Conservation (phyloP, 257 asterid species). For the Salvia rosmarinus region DNA sequence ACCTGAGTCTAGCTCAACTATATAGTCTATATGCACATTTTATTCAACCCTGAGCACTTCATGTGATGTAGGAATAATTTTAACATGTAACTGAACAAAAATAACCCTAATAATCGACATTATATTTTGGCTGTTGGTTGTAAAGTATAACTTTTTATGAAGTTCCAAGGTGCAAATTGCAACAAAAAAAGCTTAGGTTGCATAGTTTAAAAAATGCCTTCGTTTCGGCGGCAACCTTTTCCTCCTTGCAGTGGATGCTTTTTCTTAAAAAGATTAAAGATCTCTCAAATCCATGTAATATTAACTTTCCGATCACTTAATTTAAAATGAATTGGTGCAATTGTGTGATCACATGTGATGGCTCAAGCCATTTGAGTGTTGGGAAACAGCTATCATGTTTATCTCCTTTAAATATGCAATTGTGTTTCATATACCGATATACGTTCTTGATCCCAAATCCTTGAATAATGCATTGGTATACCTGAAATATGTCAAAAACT, state of each 20-base stretch:
- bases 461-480: neutral
- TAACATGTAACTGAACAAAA: neutral
- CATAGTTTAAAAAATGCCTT: neutral
- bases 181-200: neutral
- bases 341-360: neutral
- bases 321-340: neutral
- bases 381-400: neutral
- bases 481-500: neutral
- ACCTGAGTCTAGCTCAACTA: neutral
- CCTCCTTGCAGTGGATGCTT: neutral
- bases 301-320: neutral
- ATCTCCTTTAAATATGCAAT: neutral
- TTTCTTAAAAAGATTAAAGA: neutral
- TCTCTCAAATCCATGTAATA: neutral
- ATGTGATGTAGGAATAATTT: neutral
- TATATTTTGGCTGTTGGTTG: neutral
- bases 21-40: neutral
- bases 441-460: neutral
- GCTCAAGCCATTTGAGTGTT: neutral
- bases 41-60: neutral
- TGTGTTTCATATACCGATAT: constrained; percentile 10
- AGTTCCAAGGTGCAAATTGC: neutral
- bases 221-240: neutral
- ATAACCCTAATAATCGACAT: neutral
- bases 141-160: neutral